Evolutionary conservation across 108 stramenopile species (phyloP).

Genomic region (Pseudonitzschia delicatissima): DNA sequence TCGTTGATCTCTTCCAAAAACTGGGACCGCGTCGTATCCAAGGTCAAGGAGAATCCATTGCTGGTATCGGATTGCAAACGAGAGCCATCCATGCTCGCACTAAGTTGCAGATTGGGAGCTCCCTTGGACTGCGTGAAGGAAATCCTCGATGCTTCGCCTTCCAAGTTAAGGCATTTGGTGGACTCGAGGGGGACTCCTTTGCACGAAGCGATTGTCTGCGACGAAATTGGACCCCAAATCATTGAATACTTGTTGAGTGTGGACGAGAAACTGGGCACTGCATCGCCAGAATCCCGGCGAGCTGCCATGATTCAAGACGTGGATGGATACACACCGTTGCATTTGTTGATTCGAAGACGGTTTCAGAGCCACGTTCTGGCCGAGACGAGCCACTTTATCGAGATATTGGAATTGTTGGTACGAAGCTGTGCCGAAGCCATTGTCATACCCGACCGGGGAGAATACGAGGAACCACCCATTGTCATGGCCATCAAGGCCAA

Average conservation of each 20-base stretch:
- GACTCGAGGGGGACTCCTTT: conserved; percentile 69
- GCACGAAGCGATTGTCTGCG: conserved; percentile 67
- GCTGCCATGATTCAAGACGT: conserved; percentile 66
- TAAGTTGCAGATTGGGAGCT: conserved; percentile 66
- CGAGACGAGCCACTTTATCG: conserved; percentile 22
- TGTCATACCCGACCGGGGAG: conserved; percentile 63
- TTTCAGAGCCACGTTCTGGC: conserved; percentile 47
- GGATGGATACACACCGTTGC: conserved; percentile 73
- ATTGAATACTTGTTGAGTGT: conserved; percentile 35
- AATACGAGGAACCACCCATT: conserved; percentile 77
- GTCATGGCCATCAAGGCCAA: conserved; percentile 73
- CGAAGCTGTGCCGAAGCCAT: conserved; percentile 63
- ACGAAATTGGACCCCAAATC: conserved; percentile 35
- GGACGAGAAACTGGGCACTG: conserved; percentile 29
- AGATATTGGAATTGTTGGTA: conserved; percentile 46
- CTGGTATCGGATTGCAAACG: not conserved
- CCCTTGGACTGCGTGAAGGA: conserved; percentile 50
- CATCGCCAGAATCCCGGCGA: conserved; percentile 4
- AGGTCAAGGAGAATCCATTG: conserved; percentile 13
- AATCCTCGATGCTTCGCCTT: conserved; percentile 44
- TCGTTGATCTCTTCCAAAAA: conserved; percentile 4
- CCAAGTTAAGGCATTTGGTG: conserved; percentile 45
- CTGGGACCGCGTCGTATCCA: conserved; percentile 19
- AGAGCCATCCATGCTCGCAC: conserved; percentile 56
- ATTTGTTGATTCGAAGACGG: conserved; percentile 65